Conservation (phyloP, 768 basidiomycete genomes). For the Lepiota venenata region DNA sequence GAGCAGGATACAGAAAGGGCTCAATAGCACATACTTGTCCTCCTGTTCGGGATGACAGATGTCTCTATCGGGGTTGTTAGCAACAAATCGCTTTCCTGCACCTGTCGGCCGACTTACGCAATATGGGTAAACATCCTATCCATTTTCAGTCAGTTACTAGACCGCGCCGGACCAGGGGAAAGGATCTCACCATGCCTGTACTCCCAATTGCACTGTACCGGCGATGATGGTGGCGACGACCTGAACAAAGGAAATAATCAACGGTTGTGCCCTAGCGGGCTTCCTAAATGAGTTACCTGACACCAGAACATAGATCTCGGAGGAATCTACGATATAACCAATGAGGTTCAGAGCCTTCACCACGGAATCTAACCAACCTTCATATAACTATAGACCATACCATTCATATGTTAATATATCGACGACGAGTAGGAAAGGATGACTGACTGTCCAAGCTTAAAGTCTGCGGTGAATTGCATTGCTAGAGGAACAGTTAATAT, state of each 20-base stretch:
- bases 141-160: neutral
- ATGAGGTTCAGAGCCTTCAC: neutral
- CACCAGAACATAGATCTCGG: constrained; percentile 65
- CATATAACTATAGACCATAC: constrained; percentile 20
- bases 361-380: constrained; percentile 17
- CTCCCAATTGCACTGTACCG: constrained; percentile 63
- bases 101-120: constrained; percentile 32
- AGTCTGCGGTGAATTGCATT: constrained; percentile 67
- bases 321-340: constrained; percentile 37
- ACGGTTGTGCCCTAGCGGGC: neutral
- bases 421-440: neutral
- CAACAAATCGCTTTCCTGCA: neutral
- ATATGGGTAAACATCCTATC: constrained; percentile 60
- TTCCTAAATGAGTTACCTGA: constrained; percentile 35
- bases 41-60: constrained; percentile 44
- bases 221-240: constrained; percentile 57
- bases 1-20: neutral
- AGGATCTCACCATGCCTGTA: constrained; percentile 53
- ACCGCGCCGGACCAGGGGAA: neutral
- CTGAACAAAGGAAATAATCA: constrained; percentile 14
- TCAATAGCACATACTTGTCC: constrained; percentile 29
- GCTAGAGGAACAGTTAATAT: constrained; percentile 34
- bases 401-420: too few relatives aligned
- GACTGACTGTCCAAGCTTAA: constrained; percentile 75
- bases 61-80: constrained; percentile 26